A percentile compares a stretch with the other conserved stretches of the same genome.
phyloP scores from a whole-genome alignment of 805 yeast genomes.

The Yarrowia keelungensis region DNA sequence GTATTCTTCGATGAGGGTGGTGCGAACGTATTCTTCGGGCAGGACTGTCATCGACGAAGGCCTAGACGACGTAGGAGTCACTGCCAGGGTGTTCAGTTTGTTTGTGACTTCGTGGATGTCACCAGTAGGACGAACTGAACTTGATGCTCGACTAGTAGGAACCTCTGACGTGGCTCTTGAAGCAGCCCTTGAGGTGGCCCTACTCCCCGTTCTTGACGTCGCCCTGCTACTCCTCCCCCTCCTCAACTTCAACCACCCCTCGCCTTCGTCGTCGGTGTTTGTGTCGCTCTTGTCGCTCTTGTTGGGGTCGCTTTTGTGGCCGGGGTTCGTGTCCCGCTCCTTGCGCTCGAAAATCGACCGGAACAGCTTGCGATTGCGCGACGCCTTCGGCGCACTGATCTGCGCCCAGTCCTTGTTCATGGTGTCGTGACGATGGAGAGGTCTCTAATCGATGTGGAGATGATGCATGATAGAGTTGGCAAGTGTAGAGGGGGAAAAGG shows the following conservation, averaged over 20 bases:
- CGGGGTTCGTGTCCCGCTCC: constrained; percentile 4
- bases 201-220: neutral
- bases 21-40: constrained; percentile 14
- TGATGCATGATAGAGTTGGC: constrained; percentile 31
- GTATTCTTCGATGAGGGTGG: constrained; percentile 10
- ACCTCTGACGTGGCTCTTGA: neutral
- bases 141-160: neutral
- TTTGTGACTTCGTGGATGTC: neutral
- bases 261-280: constrained; percentile 18
- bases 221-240: constrained; percentile 5
- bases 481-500: no score
- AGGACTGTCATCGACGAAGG: neutral
- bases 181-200: neutral
- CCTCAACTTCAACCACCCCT: constrained; percentile 10
- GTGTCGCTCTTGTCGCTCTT: constrained; percentile 11
- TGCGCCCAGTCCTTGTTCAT: constrained; percentile 35
- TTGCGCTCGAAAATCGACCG: constrained; percentile 36
- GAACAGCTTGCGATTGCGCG: constrained; percentile 28
- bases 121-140: no score
- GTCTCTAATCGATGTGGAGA: constrained; percentile 15
- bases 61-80: neutral
- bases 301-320: neutral
- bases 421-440: neutral
- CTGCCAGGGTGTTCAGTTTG: neutral
- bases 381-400: constrained; percentile 23